Conservation (phyloP, 495 filamentous ascomycete species). For the Annulohypoxylon stygium region DNA sequence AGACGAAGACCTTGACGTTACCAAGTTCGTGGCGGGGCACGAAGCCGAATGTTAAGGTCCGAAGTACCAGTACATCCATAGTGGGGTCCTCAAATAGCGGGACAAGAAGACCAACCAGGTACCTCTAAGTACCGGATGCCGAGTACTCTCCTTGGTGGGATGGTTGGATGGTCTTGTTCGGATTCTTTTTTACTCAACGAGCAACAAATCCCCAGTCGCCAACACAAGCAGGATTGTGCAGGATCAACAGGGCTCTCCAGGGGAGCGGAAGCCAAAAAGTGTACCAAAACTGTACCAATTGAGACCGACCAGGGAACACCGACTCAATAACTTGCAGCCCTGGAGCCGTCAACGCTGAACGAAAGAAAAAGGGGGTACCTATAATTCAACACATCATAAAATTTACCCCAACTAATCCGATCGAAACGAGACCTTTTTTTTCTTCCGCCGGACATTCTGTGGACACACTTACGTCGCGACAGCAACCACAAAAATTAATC, state of each 20-base stretch:
- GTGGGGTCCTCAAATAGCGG: conserved; percentile 23
- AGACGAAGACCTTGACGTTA: conserved; percentile 17
- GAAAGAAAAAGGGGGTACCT: conserved; percentile 35
- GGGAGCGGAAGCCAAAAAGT: conserved; percentile 30
- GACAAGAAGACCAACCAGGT: conserved; percentile 29
- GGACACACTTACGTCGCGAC: conserved; percentile 35
- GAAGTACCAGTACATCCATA: conserved; percentile 40
- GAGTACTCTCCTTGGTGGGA: conserved; percentile 31
- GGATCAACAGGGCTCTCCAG: conserved; percentile 41
- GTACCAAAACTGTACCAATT: conserved; percentile 24
- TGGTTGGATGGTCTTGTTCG: conserved; percentile 38
- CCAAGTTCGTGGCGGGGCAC: not conserved
- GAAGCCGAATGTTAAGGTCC: conserved; percentile 33
- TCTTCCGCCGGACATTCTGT: conserved; percentile 38
- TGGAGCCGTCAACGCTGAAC: conserved; percentile 15
- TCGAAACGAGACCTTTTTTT: conserved; percentile 25
- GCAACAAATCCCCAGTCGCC: conserved; percentile 30
- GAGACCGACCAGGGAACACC: conserved; percentile 36
- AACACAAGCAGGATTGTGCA: conserved; percentile 46
- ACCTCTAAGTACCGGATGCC: conserved; percentile 21
- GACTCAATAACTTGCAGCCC: conserved; percentile 33
- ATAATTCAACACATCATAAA: conserved; percentile 41
- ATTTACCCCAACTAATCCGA: conserved; percentile 51
- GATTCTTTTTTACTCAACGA: conserved; percentile 28
- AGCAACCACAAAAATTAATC: conserved; percentile 29